Base-by-base conservation (phyloP, 225 moss, liverwort and hornwort species). In the Climacium dendroides region DNA sequence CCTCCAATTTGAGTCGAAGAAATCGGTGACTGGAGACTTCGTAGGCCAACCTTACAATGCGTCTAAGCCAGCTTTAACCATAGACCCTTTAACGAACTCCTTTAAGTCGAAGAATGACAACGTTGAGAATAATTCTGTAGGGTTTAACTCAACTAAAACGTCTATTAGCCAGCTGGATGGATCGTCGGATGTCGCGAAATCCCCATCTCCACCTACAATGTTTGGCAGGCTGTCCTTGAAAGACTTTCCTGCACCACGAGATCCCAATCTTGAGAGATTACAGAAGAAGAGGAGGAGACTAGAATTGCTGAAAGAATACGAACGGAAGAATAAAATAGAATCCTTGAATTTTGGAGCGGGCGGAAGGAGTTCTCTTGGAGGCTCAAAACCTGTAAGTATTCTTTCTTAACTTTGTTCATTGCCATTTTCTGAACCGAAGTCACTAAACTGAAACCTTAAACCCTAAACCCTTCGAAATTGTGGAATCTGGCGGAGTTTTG, bases 281-380 rank as follows among this genome's bases (percentile, higher is more conserved):
- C 92, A 90, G 89, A 90, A 83, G 87, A 90, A 90, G 90, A 87
- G 92, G 85, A 92, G 91, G 84, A 87, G 91, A 67, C 65, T 79
- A 64, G 91, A 90, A 78, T 34, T 90, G 89, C 45, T 87, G 88
- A 86, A 87, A 79, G 86, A 91, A 77, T 47, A 89, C 53, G 85
- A 88, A 65, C 92, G 90, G 70, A 86, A 85, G 82, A 87, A 39
- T 26, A 85, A 74, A 89, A 85, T 72, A 20, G 86, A 84, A 16
- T 54, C 90, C 43, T 45, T 87, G 71, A 87, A 90, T 85, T 91
- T 85, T 74, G 91, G 90, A 65, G 89, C 83, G 43, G 87, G 63
- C 64, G 85, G 73, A 70, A 91, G 81, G 85, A 87, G 47, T 67
- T 14, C 74, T 79, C 53, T 41, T 10, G 80, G 84, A 64, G 77